A percentile compares a stretch with the other conserved stretches of the same genome.
Evolutionary conservation across 106 monocot genomes (phyloP).

Genomic region (Allium sativum): DNA sequence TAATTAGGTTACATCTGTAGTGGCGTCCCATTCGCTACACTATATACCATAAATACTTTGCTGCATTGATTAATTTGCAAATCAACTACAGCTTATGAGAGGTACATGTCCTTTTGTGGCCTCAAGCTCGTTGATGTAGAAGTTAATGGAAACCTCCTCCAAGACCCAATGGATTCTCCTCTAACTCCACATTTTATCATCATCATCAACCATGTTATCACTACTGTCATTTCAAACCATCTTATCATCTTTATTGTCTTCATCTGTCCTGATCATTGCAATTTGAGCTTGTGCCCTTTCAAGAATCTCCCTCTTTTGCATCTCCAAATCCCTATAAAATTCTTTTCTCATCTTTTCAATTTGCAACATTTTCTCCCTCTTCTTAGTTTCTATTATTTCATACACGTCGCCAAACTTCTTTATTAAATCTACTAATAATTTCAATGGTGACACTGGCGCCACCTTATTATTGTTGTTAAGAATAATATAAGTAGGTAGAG

Average conservation of each 20-base stretch:
- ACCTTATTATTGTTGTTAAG: not conserved
- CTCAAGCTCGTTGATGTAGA: too few relatives aligned
- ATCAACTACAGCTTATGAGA: too few relatives aligned
- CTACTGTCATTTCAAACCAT: slow-evolving; percentile 10
- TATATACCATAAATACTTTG: too few relatives aligned
- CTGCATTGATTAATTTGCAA: too few relatives aligned
- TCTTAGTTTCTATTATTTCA: slow-evolving; percentile 76
- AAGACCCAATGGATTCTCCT: too few relatives aligned
- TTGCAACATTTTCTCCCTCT: slow-evolving; percentile 67
- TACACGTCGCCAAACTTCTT: slow-evolving; percentile 68
- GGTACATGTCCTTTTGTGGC: too few relatives aligned
- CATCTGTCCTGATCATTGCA: slow-evolving; percentile 43
- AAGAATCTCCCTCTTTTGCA: slow-evolving; percentile 70
- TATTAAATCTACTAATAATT: slow-evolving; percentile 61
- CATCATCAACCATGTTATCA: not conserved
- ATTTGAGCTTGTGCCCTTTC: slow-evolving; percentile 71
- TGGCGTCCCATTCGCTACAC: too few relatives aligned
- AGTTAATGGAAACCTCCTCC: too few relatives aligned
- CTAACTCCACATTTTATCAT: slow-evolving; percentile 21
- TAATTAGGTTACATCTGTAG: too few relatives aligned
- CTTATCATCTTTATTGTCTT: slow-evolving; percentile 31
- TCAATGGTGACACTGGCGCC: slow-evolving; percentile 32
- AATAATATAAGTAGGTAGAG: slow-evolving; percentile 11
- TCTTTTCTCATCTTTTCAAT: slow-evolving; percentile 83
- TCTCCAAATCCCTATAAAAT: slow-evolving; percentile 72